Evolutionary conservation across 345 rosid species (phyloP).

Genomic region (Viola odorata): DNA sequence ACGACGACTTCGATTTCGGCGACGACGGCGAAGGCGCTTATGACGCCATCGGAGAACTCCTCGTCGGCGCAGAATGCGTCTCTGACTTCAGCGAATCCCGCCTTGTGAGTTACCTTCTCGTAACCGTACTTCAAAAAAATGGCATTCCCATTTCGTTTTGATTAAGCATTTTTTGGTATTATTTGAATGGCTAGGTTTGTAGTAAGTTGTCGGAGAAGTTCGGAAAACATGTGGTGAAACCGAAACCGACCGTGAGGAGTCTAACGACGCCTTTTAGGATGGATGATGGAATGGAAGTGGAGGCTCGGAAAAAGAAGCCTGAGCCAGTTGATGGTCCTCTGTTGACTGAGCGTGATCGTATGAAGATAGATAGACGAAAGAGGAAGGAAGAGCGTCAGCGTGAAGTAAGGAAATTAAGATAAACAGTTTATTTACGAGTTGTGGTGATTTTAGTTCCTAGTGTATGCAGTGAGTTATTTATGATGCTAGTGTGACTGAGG

Average conservation of each 20-base stretch:
- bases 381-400: slow-evolving; percentile 97
- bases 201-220: slow-evolving; percentile 68
- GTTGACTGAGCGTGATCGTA: slow-evolving; percentile 72
- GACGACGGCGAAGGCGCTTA: slow-evolving; percentile 86
- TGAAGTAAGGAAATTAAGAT: slow-evolving; percentile 39
- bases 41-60: slow-evolving; percentile 90
- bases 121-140: background rate
- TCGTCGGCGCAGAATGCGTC: slow-evolving; percentile 82
- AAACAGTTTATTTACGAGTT: background rate
- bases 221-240: slow-evolving; percentile 83
- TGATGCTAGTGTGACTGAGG: background rate
- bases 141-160: background rate
- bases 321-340: slow-evolving; percentile 81
- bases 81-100: slow-evolving; percentile 75
- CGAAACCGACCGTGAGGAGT: slow-evolving; percentile 73
- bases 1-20: slow-evolving; percentile 95
- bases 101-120: slow-evolving; percentile 29
- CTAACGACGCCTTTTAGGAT: slow-evolving; percentile 81
- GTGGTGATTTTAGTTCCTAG: background rate
- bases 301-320: slow-evolving; percentile 79
- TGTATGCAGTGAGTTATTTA: background rate
- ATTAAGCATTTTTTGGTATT: background rate
- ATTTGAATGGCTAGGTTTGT: slow-evolving; percentile 52
- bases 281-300: slow-evolving; percentile 99
- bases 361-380: slow-evolving; percentile 80